These are phyloP conservation scores for Wickerhamiella hasegawae DNA, from an alignment of 805 yeast genomes.

Conservation along the genomic window DNA sequence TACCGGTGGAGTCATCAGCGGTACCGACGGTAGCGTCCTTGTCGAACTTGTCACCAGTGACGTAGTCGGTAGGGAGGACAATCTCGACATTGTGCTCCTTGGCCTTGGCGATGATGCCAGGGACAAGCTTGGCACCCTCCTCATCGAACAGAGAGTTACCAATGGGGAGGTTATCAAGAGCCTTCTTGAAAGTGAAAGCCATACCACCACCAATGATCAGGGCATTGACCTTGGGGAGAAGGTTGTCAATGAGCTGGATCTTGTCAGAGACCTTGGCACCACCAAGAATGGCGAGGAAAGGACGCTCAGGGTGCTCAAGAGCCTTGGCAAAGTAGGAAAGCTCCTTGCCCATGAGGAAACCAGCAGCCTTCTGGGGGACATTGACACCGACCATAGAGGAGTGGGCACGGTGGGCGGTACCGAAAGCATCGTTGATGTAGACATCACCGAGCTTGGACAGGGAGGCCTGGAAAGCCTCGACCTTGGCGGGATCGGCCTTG, in stretches of 20 bases:
- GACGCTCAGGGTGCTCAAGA: slow-evolving; percentile 93
- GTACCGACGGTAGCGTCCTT: slow-evolving; percentile 74
- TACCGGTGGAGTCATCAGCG: slow-evolving; percentile 83
- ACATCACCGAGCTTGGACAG: slow-evolving; percentile 91
- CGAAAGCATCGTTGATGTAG: slow-evolving; percentile 93
- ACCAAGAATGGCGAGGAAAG: slow-evolving; percentile 96
- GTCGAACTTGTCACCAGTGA: slow-evolving; percentile 87
- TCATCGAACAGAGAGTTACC: slow-evolving; percentile 88
- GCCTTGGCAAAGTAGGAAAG: slow-evolving; percentile 96
- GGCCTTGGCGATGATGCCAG: slow-evolving; percentile 85
- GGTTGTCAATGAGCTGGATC: slow-evolving; percentile 92
- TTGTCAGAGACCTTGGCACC: slow-evolving; percentile 99
- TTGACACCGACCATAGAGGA: slow-evolving; percentile 98
- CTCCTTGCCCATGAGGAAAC: slow-evolving; percentile 97
- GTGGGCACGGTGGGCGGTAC: slow-evolving; percentile 99
- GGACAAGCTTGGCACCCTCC: slow-evolving; percentile 92
- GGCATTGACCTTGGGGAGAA: slow-evolving; percentile 82
- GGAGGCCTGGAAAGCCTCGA: slow-evolving; percentile 73
- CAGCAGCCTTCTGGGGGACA: slow-evolving; percentile 91
- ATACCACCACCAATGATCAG: slow-evolving; percentile 98
- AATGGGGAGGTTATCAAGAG: slow-evolving; percentile 65
- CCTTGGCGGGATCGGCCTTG: slow-evolving; percentile 72
- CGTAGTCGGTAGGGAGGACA: slow-evolving; percentile 88
- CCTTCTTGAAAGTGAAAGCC: slow-evolving; percentile 98
- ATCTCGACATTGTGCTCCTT: slow-evolving; percentile 89